Base-by-base conservation (phyloP, 495 filamentous ascomycete genomes). In the Podospora pseudocomata region DNA sequence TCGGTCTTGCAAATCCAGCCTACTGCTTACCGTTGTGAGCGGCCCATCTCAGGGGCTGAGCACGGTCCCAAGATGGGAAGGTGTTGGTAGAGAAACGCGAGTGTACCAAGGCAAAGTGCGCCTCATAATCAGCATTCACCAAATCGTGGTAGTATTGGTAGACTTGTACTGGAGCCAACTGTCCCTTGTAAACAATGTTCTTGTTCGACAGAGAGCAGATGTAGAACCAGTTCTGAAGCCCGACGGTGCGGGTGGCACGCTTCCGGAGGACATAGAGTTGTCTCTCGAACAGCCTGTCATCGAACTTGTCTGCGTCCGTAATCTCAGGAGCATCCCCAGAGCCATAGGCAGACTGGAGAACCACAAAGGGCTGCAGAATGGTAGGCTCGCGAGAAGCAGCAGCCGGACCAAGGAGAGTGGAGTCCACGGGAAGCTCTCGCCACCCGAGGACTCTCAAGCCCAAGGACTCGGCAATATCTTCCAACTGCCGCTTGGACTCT, bases 131-230 rank as follows among this genome's bases (percentile, higher is more conserved):
- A 56, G 97, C 93, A 71, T 94, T 95, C 67, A 98, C 91, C 78
- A 99, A 79, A 81, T 99, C 95, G 79, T 97, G 91, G 82, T 97
- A 99, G 82, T 99, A 99, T 77, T 95, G 88, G 80, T 99, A 99
- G n/a, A 99, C 95, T 79, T 99, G 95, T 19, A 94, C 87, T 20
- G 95, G 95, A 56, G 95, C 91, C 70, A 99, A 83, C 79, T 99
- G 95, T 68, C 95, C 95, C 86, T 99, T 99, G 85, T 99, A 99
- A 55, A 99, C 91, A 78, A 99, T 98, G 80, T 98, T 99, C 78
- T 93, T 93, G 86, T 97, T 98, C 78, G 92, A 97, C 70, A 99
- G 84, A 49, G 94, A 97, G 85, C 94, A 98, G 58, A 98, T 83
- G 77, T 99, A 99, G 85, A 97, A 99, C 95, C 95, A 99, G 77